These are phyloP conservation scores for Obba rivulosa DNA, from an alignment of 768 basidiomycete species.

Conservation along the genomic window DNA sequence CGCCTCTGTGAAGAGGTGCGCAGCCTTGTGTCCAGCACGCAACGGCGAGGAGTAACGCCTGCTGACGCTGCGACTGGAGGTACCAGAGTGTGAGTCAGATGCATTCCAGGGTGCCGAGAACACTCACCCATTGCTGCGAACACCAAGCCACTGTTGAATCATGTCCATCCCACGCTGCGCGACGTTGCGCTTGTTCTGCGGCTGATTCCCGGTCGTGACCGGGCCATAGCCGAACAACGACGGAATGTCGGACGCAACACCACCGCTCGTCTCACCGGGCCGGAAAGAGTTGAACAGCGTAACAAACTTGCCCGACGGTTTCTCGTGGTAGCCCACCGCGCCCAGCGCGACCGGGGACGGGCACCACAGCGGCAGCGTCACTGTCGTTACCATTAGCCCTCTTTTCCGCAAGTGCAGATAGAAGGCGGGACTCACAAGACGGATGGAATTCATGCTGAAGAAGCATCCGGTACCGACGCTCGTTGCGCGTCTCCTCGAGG, in stretches of 20 bases:
- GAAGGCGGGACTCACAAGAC: conserved; percentile 41
- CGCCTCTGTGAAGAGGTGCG: conserved; percentile 64
- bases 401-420: not conserved
- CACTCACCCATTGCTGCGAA: conserved; percentile 34
- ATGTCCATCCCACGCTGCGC: conserved; percentile 54
- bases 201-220: conserved; percentile 41
- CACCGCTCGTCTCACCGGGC: conserved; percentile 41
- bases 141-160: conserved; percentile 38
- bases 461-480: conserved; percentile 63
- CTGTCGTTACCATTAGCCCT: conserved; percentile 9
- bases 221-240: conserved; percentile 62
- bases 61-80: conserved; percentile 38
- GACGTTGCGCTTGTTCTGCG: conserved; percentile 53
- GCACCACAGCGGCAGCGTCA: conserved; percentile 57
- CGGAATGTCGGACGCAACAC: conserved; percentile 42
- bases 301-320: conserved; percentile 61
- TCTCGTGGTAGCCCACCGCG: conserved; percentile 69
- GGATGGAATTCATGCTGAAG: conserved; percentile 66
- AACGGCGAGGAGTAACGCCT: conserved; percentile 57
- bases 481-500: conserved; percentile 44
- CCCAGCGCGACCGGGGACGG: conserved; percentile 61
- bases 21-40: conserved; percentile 57
- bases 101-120: not conserved
- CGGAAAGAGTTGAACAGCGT: conserved; percentile 67
- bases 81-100: not conserved